Evolutionary conservation across 2,329 filamentous ascomycete species (phyloP).

Genomic region (Myriangium duriaei): DNA sequence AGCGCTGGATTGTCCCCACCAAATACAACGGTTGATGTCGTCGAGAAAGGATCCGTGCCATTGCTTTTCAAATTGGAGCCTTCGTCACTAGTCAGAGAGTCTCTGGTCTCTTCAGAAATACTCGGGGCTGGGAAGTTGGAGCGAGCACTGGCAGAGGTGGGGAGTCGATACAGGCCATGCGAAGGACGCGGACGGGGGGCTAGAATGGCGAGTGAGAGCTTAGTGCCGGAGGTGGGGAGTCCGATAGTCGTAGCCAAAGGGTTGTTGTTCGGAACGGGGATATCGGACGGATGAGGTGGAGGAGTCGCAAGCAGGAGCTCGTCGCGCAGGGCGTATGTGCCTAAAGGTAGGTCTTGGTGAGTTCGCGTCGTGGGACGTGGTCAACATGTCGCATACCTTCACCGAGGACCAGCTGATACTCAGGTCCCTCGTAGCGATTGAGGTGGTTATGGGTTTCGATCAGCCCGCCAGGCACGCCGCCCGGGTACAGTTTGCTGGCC

Average conservation of each 20-base stretch:
- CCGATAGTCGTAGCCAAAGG: conserved; percentile 75
- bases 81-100: conserved; percentile 33
- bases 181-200: conserved; percentile 39
- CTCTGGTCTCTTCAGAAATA: conserved; percentile 33
- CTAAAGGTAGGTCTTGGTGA: conserved; percentile 32
- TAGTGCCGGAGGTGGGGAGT: conserved; percentile 75
- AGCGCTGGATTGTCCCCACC: conserved; percentile 76
- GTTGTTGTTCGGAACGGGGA: conserved; percentile 75
- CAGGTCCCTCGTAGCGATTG: conserved; percentile 63
- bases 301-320: conserved; percentile 87
- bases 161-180: conserved; percentile 30
- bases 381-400: conserved; percentile 52
- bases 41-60: conserved; percentile 11
- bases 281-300: conserved; percentile 88
- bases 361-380: no score
- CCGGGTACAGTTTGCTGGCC: conserved; percentile 56
- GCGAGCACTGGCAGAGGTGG: conserved; percentile 29
- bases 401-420: conserved; percentile 83
- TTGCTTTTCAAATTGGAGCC: conserved; percentile 27
- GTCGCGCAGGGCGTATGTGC: conserved; percentile 82
- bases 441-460: conserved; percentile 92
- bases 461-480: conserved; percentile 52
- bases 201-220: conserved; percentile 63
- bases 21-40: conserved; percentile 48
- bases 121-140: conserved; percentile 24